Evolutionary conservation across 2,329 filamentous ascomycete genomes (phyloP), one percentile per base, ranked within the genome.

Genomic region (Aspergillus sp.): DNA sequence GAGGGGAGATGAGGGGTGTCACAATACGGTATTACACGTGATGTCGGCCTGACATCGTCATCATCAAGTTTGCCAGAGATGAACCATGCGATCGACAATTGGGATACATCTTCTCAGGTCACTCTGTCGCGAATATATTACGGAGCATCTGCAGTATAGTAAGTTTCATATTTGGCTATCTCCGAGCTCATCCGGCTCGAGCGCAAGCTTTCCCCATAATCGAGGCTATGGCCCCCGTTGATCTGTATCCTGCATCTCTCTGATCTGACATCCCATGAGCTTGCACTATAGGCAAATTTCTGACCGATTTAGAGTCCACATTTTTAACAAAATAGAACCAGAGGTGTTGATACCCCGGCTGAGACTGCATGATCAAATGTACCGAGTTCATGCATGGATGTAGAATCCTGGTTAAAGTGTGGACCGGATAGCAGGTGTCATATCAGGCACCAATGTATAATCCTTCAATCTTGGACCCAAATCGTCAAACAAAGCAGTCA

Each of bases 21-120:
- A 56, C 43, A 8, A 32, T 25, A 30, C 10, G 19, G 62, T 64
- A 64, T 45, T 15, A 4, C 62, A 66, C 64, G 64, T 66, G 64
- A 66, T 36, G 21, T 36, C 8, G 49, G 57, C 43, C 55, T 48
- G 55, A 50, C 55, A 50, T 55, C 53, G 53, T 55, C 39, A 55
- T 55, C 39, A 17, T 32, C 49, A 36, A 36, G 28, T 13, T 36
- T 13, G 5, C 19, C 25, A 8, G 12, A 32, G 23, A 30, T 4
- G 25, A n/a, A 25, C 21, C 9, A 21, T 49, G 19, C 23, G 41
- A 23, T 23, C 45, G 17, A 49, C 45, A 49, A 15, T 15, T 23
- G 25, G n/a, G n/a, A 9, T 28, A 50, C 36, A 32, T 48, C 30
- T 25, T 50, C n/a, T 49, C 47, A 7, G n/a, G 25, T 30, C 9